Conservation (phyloP, 108 stramenopile genomes). For the Nitzschia putrida region DNA sequence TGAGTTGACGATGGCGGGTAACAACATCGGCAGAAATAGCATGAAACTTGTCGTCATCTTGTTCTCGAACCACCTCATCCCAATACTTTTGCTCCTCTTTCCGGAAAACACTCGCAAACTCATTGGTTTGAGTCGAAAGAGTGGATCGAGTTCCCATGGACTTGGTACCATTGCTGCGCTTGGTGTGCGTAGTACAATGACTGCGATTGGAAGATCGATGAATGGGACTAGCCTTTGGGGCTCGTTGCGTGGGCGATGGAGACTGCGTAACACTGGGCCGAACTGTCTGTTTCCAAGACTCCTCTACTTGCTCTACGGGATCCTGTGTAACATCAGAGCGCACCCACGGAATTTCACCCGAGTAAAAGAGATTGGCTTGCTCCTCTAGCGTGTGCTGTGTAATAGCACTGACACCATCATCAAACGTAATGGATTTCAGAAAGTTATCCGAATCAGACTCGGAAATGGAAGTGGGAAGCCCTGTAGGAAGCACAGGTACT, state of each 20-base stretch:
- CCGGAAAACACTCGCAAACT: constrained; percentile 19
- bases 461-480: constrained; percentile 14
- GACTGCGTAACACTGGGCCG: background rate
- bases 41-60: background rate
- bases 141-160: constrained; percentile 14
- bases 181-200: constrained; percentile 6
- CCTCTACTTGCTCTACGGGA: constrained; percentile 13
- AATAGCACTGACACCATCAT: constrained; percentile 79
- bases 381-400: constrained; percentile 76
- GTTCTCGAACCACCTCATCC: constrained; percentile 28
- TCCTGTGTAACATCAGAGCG: constrained; percentile 29
- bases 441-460: background rate
- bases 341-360: background rate
- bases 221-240: background rate
- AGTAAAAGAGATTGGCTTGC: constrained; percentile 38
- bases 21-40: background rate
- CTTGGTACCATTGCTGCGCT: constrained; percentile 12
- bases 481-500: background rate
- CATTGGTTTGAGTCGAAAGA: constrained; percentile 21
- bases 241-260: background rate
- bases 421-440: constrained; percentile 41
- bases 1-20: background rate
- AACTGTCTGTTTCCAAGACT: constrained; percentile 26
- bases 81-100: constrained; percentile 32
- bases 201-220: background rate